Conservation (phyloP, 441 rosid species). For the Mallotus repandus region DNA sequence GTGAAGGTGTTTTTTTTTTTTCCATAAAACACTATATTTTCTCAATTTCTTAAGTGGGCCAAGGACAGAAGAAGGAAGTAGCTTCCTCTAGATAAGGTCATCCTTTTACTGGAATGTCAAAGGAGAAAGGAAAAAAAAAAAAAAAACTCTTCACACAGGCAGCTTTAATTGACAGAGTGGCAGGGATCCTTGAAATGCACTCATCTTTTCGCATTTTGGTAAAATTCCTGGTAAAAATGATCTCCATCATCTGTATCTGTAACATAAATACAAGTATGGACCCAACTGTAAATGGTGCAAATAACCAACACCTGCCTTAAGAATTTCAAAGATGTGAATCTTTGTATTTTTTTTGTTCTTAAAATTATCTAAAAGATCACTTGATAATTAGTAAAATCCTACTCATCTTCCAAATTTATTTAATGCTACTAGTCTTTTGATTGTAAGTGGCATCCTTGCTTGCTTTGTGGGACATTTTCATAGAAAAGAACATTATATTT, state of each 20-base stretch:
- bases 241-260: not conserved
- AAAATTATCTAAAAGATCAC: not conserved
- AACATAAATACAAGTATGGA: not conserved
- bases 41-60: not conserved
- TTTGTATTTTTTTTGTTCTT: not conserved
- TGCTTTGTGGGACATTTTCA: not conserved
- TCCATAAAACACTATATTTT: not conserved
- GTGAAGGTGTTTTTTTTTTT: not conserved
- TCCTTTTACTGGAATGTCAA: slow-evolving; percentile 4
- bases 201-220: not conserved
- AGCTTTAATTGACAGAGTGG: not conserved
- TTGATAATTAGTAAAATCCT: not conserved
- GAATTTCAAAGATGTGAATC: not conserved
- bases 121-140: not conserved
- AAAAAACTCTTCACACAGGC: not conserved
- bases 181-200: not conserved
- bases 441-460: not conserved
- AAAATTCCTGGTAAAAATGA: not conserved
- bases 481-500: not conserved
- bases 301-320: not conserved
- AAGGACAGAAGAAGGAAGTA: not conserved
- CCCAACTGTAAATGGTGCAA: not conserved
- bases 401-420: not conserved
- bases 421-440: not conserved
- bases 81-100: not conserved